phyloP scores from a whole-genome alignment of 352 stramenopile genomes.

The Phytophthora vignae region DNA sequence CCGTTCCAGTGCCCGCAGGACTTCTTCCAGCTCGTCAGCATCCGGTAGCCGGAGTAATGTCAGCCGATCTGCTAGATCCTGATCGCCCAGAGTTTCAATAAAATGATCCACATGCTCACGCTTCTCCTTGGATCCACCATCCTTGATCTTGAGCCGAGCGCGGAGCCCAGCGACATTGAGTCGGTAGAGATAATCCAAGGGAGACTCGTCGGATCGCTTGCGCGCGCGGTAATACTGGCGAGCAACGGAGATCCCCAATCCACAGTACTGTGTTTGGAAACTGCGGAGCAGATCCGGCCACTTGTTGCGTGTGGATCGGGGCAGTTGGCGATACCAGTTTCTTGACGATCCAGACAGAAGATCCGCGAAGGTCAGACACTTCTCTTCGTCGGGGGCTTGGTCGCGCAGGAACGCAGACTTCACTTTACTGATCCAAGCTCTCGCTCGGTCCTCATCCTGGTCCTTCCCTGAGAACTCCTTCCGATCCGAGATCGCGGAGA shows the following conservation, averaged over 20 bases:
- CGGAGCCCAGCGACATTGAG: not conserved
- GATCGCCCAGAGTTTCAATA: not conserved
- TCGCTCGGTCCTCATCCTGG: not conserved
- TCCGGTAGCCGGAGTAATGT: too few relatives aligned
- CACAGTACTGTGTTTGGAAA: not conserved
- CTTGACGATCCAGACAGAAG: not conserved
- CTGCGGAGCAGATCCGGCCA: not conserved
- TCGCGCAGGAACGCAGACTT: conserved; percentile 1
- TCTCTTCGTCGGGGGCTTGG: not conserved
- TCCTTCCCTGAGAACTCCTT: conserved; percentile 10
- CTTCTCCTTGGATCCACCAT: not conserved
- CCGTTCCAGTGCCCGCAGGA: too few relatives aligned
- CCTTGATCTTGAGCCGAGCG: not conserved
- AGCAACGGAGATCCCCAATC: not conserved
- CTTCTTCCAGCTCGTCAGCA: too few relatives aligned
- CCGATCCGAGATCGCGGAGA: conserved; percentile 10
- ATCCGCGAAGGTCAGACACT: conserved; percentile 10
- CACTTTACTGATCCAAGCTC: not conserved
- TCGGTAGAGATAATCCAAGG: not conserved
- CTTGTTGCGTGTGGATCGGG: not conserved
- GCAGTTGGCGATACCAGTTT: conserved; percentile 7
- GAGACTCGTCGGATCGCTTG: not conserved
- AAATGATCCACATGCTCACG: not conserved
- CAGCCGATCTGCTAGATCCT: too few relatives aligned
- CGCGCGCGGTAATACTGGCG: not conserved